phyloP scores from a whole-genome alignment of 306 rosid genomes.

The Lablab purpureus region DNA sequence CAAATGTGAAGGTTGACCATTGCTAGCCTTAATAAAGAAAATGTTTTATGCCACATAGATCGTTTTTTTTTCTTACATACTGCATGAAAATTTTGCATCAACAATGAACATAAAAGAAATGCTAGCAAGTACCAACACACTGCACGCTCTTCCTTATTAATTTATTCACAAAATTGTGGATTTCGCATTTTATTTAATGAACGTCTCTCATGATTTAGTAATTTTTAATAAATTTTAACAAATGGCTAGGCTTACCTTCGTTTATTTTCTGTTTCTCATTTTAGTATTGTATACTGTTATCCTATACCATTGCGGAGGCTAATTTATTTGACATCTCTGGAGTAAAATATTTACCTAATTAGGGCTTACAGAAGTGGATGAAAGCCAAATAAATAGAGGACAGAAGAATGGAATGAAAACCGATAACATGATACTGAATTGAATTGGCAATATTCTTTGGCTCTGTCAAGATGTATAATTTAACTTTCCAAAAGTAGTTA shows the following conservation, averaged over 20 bases:
- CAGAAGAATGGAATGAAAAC: neutral
- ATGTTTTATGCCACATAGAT: neutral
- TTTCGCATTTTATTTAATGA: neutral
- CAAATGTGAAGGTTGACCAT: neutral
- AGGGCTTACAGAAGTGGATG: neutral
- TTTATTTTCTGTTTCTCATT: neutral
- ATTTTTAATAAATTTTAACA: neutral
- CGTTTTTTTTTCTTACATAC: neutral
- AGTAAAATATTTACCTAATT: neutral
- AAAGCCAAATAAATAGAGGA: neutral
- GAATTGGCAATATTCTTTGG: neutral
- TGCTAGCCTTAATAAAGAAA: neutral
- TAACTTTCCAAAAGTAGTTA: neutral
- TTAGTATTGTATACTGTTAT: neutral
- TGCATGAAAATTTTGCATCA: neutral
- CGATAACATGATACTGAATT: neutral
- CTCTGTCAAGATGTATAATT: conserved; percentile 2
- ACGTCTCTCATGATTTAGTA: neutral
- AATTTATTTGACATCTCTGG: neutral
- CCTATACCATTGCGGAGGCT: conserved; percentile 13
- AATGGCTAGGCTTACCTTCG: neutral
- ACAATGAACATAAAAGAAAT: neutral
- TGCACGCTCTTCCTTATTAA: neutral
- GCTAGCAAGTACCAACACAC: neutral
- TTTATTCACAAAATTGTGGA: neutral